Evolutionary conservation across 306 rosid genomes (phyloP), one percentile per base, ranked within the genome.

Genomic region (Dalbergia cultrata): DNA sequence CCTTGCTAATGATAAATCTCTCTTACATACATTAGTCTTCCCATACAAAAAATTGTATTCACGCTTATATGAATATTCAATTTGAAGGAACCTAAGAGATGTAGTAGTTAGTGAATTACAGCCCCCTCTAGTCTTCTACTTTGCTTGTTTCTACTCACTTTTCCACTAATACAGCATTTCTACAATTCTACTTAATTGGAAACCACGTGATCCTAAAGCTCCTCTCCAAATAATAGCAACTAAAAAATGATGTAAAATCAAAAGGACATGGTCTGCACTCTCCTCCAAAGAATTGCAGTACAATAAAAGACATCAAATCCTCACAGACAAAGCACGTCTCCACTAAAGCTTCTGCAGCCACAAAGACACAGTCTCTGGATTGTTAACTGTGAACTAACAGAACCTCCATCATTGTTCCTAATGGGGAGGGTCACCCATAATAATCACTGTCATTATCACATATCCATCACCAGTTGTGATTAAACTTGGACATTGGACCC

Each of bases 121-220:
- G 49, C 8, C 18, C 58, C 17, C 5, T 61, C 37, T 61, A 22
- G 31, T 43, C 58, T 68, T 22, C 8, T 8, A 68, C 59, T 49
- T 13, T 8, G 47, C 41, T 69, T 26, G 21, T 4, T 69, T 47
- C 43, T 47, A 49, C 26, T 47, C 43, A 69, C 8, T 45, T 43
- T 43, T 43, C 8, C 21, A 39, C 45, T 64, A n/a, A 64, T 4
- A 8, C 14, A 53, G 10, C 26, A 44, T 19, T 50, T 49, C 3
- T 18, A 53, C 64, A 44, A 13, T 50, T 49, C 3, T 12, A 71
- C 50, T 33, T 60, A 70, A 70, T 59, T 34, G 45, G 52, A 65
- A 71, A 19, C 44, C 71, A 70, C 3, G 65, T 60, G 77, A 70
- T 13, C 49, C 64, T 57, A 62, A 60, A 17, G 70, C 71, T 61